Evolutionary conservation across 2,329 filamentous ascomycete genomes (phyloP), one percentile per base, ranked within the genome.

Genomic region (Trichophaea hybrida): DNA sequence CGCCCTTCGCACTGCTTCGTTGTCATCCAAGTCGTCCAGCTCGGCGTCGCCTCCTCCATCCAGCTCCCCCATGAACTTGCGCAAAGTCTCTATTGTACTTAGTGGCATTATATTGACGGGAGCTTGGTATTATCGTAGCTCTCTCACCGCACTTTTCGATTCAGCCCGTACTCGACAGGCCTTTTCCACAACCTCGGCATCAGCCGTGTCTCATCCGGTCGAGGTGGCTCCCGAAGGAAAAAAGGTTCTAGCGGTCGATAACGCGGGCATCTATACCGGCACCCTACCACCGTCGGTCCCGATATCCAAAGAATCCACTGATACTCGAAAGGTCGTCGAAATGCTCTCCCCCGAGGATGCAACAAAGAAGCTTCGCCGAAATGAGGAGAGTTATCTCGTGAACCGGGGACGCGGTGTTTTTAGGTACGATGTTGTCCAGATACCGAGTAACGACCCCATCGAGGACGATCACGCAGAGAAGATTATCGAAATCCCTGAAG

Each of bases 401-500:
- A 88, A 88, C 61, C 78, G 93, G 56, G 94, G 93, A 12, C 81
- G 88, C 71, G 93, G 93, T 40, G 91, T 98, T 43, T 84, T 95
- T 64, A 83, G 93, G 66, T 98, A 98, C 70, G 93, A 98, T 73
- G 77, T 96, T 6, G 89, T 93, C 31, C 93, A 98, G 73, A 80
- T 97, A 62, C 87, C 91, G 7, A 95, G 88, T 75, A 98, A 98
- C 72, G 88, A 94, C 68, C 93, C 93, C 0, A 98, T 98, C 61
- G 93, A 98, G 74, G 93, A 98, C 70, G 94, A 98, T 70, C 93
- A 98, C 70, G 87, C 90, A 56, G 93, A 98, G 75, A 94, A 95
- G 78, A 96, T 97, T 69, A 88, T 98, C 51, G 88, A 97, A 72
- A 82, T 96, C 6, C 85, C 88, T 4, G 78, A 79, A 57, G 77